phyloP scores from a whole-genome alignment of 106 monocot genomes.

The Vanilla planifolia region DNA sequence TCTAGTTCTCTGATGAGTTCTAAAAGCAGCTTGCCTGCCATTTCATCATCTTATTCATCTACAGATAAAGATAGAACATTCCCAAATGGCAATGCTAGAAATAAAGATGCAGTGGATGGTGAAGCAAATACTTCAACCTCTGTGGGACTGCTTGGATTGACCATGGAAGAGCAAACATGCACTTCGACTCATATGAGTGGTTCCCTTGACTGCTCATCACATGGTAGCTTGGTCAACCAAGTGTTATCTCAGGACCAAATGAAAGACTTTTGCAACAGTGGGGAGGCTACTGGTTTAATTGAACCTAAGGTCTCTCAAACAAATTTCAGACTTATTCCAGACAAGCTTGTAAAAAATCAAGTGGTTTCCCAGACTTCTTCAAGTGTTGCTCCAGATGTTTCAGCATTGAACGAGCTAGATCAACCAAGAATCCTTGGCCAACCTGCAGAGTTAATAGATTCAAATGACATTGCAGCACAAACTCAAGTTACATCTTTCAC shows the following conservation, averaged over 20 bases:
- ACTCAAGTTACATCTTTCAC: slow-evolving; percentile 12
- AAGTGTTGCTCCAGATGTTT: not conserved
- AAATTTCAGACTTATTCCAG: slow-evolving; percentile 3
- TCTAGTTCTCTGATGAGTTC: slow-evolving; percentile 24
- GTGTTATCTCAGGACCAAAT: slow-evolving; percentile 5
- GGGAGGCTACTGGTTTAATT: slow-evolving; percentile 11
- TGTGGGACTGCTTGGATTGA: not conserved
- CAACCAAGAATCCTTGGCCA: slow-evolving; percentile 14
- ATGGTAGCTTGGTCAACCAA: slow-evolving; percentile 8
- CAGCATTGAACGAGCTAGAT: slow-evolving; percentile 6
- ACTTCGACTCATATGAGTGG: not conserved
- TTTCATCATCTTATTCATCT: slow-evolving; percentile 21
- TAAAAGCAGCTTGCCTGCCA: slow-evolving; percentile 16
- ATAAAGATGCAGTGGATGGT: slow-evolving; percentile 9
- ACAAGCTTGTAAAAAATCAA: slow-evolving; percentile 18
- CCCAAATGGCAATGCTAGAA: slow-evolving; percentile 8
- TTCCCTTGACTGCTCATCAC: not conserved
- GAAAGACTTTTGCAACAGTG: slow-evolving; percentile 16
- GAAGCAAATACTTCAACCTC: slow-evolving; percentile 11
- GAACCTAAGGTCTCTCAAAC: slow-evolving; percentile 4
- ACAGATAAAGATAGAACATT: slow-evolving; percentile 8
- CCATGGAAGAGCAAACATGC: slow-evolving; percentile 15
- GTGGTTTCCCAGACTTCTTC: slow-evolving; percentile 7
- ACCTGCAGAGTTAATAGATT: slow-evolving; percentile 5
- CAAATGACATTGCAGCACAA: slow-evolving; percentile 8